Conservation (phyloP, 2,329 filamentous ascomycete species). For the Colletotrichum lindemuthianum region DNA sequence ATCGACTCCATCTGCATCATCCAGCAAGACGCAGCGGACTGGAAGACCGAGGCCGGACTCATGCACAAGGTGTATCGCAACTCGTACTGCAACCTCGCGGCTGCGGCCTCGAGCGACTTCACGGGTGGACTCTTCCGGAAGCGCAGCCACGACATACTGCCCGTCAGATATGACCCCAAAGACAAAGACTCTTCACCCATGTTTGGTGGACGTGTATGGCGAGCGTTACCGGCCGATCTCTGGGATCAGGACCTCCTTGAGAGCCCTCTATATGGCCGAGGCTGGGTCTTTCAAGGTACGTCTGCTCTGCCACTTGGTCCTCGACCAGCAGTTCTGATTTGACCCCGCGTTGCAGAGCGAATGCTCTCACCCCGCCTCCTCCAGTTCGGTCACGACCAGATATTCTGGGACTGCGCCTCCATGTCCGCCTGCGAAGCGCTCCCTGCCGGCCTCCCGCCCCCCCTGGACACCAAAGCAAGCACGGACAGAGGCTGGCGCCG, state of each 20-base stretch:
- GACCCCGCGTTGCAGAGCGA: conserved; percentile 3
- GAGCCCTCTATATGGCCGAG: conserved; percentile 17
- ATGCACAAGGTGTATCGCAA: conserved; percentile 34
- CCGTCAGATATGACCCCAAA: background rate
- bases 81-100: conserved; percentile 37
- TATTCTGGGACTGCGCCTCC: conserved; percentile 41
- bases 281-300: conserved; percentile 31
- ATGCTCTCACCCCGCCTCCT: conserved; percentile 39
- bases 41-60: conserved; percentile 29
- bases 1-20: conserved; percentile 43
- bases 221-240: conserved; percentile 7
- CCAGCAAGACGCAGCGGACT: conserved; percentile 35
- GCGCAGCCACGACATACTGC: background rate
- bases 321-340: background rate
- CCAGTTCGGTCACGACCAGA: conserved; percentile 37
- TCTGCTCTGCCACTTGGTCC: background rate
- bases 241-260: conserved; percentile 17
- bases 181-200: background rate
- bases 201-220: conserved; percentile 1
- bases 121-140: conserved; percentile 26
- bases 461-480: conserved; percentile 12
- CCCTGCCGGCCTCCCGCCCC: conserved; percentile 34
- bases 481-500: conserved; percentile 15
- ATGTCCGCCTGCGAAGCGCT: conserved; percentile 37
- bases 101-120: conserved; percentile 23